phyloP scores from a whole-genome alignment of 768 basidiomycete species.

The Collybia mongolica region DNA sequence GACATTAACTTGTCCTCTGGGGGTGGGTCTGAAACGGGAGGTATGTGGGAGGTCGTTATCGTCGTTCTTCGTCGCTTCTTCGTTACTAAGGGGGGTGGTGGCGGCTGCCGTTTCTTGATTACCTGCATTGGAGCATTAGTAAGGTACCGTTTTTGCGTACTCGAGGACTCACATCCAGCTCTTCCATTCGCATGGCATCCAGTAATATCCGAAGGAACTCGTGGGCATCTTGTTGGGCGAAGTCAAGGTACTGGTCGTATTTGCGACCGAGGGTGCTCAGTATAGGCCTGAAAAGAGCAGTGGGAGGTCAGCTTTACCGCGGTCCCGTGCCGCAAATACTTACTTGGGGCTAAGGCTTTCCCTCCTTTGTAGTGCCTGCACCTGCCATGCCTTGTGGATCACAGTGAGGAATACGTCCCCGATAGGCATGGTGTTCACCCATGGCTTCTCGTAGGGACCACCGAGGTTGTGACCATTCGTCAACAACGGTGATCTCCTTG shows the following conservation, averaged over 20 bases:
- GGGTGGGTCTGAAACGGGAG: slow-evolving; percentile 11
- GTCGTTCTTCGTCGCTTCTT: slow-evolving; percentile 42
- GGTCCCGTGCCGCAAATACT: slow-evolving; percentile 20
- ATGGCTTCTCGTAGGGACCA: slow-evolving; percentile 48
- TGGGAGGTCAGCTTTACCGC: background rate
- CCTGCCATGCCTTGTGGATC: slow-evolving; percentile 62
- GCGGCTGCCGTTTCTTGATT: slow-evolving; percentile 65
- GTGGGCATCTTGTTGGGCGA: slow-evolving; percentile 95
- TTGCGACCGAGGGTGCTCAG: slow-evolving; percentile 73
- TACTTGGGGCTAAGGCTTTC: slow-evolving; percentile 68
- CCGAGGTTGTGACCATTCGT: slow-evolving; percentile 64
- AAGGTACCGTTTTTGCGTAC: background rate
- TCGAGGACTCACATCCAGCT: slow-evolving; percentile 66
- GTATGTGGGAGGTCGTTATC: slow-evolving; percentile 21
- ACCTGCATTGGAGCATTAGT: slow-evolving; percentile 41
- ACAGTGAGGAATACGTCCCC: slow-evolving; percentile 66
- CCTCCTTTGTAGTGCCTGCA: slow-evolving; percentile 49
- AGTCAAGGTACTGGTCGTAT: slow-evolving; percentile 93
- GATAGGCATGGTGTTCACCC: slow-evolving; percentile 64
- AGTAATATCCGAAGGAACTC: slow-evolving; percentile 88
- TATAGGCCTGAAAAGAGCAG: slow-evolving; percentile 45
- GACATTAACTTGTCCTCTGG: slow-evolving; percentile 58
- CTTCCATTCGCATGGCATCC: slow-evolving; percentile 94
- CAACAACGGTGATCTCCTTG: slow-evolving; percentile 62
- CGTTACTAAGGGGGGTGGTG: slow-evolving; percentile 33